These are phyloP conservation scores for Fremontodendron californicum DNA, from an alignment of 345 rosid species.

Conservation along the genomic window DNA sequence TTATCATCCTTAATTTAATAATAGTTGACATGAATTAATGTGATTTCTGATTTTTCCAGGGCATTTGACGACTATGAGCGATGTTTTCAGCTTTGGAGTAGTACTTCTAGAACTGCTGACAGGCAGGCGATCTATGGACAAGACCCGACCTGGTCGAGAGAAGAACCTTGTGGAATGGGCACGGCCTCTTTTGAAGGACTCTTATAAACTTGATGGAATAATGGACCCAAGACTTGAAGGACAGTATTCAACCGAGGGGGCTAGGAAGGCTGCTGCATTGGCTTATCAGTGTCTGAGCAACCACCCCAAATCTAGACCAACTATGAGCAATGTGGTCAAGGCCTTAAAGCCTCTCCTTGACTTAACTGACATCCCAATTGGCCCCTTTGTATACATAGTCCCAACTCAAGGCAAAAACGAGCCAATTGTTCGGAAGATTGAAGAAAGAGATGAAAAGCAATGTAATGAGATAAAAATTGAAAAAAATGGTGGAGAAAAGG, in stretches of 20 bases:
- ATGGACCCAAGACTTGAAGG: conserved; percentile 65
- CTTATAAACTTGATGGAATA: conserved; percentile 33
- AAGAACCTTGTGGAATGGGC: conserved; percentile 60
- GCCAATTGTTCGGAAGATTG: background rate
- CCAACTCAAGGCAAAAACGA: conserved; percentile 14
- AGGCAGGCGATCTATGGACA: conserved; percentile 45
- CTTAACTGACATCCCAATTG: conserved; percentile 43
- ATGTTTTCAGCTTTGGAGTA: conserved; percentile 68
- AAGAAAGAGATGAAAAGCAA: background rate
- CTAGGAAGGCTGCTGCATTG: conserved; percentile 41
- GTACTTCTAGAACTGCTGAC: conserved; percentile 61
- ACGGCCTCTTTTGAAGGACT: conserved; percentile 45
- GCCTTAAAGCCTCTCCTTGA: conserved; percentile 34
- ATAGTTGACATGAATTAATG: background rate
- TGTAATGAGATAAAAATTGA: background rate
- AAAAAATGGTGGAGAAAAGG: conserved; percentile 1
- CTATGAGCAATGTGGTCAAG: conserved; percentile 48
- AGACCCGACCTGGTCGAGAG: conserved; percentile 37
- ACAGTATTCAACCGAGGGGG: conserved; percentile 53
- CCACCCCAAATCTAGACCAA: conserved; percentile 50
- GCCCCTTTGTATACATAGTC: conserved; percentile 46
- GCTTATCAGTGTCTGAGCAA: conserved; percentile 56
- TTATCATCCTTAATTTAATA: background rate
- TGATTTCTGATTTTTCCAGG: conserved; percentile 29
- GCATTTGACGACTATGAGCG: conserved; percentile 56